phyloP scores from a whole-genome alignment of 495 filamentous ascomycete species.

The Penicillium herquei region DNA sequence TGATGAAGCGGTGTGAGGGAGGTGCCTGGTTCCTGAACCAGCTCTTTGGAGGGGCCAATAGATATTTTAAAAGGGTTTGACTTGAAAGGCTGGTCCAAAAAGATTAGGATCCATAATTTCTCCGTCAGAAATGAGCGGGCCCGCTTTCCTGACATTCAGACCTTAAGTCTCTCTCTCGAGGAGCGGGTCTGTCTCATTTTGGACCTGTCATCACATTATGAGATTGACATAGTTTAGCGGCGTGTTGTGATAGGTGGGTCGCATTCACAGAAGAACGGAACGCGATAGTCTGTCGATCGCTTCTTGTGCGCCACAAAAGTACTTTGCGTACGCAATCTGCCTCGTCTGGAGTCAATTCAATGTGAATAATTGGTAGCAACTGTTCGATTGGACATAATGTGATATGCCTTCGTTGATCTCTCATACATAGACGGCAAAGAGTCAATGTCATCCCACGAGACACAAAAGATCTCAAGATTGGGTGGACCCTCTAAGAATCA shows the following conservation, averaged over 20 bases:
- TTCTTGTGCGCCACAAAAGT: conserved; percentile 12
- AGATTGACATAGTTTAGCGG: conserved; percentile 14
- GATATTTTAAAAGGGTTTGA: conserved; percentile 1
- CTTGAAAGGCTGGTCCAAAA: background rate
- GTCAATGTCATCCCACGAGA: background rate
- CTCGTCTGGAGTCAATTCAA: background rate
- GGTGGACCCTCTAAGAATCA: background rate
- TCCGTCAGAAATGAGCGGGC: conserved; percentile 7
- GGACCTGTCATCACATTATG: conserved; percentile 31
- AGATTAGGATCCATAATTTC: conserved; percentile 13
- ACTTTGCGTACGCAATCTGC: background rate
- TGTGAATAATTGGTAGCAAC: background rate
- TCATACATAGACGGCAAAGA: no score
- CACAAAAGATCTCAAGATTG: background rate
- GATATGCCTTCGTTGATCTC: background rate
- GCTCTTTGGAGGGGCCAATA: background rate
- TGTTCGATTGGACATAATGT: background rate
- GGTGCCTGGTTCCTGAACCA: conserved; percentile 1
- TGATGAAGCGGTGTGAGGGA: background rate
- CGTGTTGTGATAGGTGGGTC: conserved; percentile 20
- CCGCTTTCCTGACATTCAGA: conserved; percentile 11
- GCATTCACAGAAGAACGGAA: conserved; percentile 16
- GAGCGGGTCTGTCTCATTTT: conserved; percentile 8
- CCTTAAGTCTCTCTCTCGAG: background rate
- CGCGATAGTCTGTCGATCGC: conserved; percentile 25